These are phyloP conservation scores for Cantharellus cinnabarinus DNA, from an alignment of 768 basidiomycete species.

Conservation along the genomic window DNA sequence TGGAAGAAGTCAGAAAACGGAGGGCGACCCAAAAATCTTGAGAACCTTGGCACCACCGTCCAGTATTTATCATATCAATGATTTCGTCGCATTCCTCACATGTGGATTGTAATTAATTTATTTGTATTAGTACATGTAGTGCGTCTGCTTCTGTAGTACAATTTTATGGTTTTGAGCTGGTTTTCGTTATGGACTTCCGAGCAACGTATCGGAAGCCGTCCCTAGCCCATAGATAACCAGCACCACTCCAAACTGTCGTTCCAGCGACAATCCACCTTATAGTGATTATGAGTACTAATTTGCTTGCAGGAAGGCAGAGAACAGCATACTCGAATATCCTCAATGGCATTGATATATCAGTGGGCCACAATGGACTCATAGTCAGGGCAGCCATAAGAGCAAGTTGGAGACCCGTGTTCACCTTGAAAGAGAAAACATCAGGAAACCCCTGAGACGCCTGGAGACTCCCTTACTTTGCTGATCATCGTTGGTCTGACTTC, in stretches of 20 bases:
- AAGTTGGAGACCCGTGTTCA: slow-evolving; percentile 85
- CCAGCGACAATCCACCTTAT: slow-evolving; percentile 65
- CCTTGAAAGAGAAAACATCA: slow-evolving; percentile 21
- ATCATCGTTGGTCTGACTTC: slow-evolving; percentile 88
- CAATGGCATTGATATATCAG: slow-evolving; percentile 33
- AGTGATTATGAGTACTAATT: background rate
- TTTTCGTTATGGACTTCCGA: background rate
- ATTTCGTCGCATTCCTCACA: background rate
- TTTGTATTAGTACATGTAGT: no score
- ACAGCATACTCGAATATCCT: slow-evolving; percentile 52
- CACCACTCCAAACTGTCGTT: slow-evolving; percentile 83
- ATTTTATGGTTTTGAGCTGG: background rate
- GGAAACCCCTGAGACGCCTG: background rate
- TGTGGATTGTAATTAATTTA: no score
- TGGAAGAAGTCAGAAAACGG: slow-evolving; percentile 47
- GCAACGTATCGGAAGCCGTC: slow-evolving; percentile 29
- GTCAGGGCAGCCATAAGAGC: slow-evolving; percentile 80
- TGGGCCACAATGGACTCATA: slow-evolving; percentile 54
- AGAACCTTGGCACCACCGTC: background rate
- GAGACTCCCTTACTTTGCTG: slow-evolving; percentile 44
- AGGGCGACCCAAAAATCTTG: slow-evolving; percentile 15
- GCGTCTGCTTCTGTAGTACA: no score
- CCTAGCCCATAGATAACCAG: slow-evolving; percentile 61
- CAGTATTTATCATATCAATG: background rate
- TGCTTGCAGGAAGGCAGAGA: background rate